These are phyloP conservation scores for Schizophyllum amplum DNA, from an alignment of 1,284 basidiomycete species.

Conservation along the genomic window DNA sequence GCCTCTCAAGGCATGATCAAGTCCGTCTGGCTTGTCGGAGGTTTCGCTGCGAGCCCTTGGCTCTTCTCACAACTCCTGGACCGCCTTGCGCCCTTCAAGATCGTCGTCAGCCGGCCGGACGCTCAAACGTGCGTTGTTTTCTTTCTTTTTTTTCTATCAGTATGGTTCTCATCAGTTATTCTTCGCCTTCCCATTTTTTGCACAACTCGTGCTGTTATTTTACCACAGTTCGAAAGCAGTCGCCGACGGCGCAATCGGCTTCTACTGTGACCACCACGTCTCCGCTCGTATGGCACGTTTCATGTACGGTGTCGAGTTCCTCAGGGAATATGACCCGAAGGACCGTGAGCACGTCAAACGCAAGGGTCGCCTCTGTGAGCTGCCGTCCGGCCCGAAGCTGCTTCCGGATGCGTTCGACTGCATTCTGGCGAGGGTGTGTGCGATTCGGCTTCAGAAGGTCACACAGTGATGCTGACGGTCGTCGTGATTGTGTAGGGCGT, in stretches of 20 bases:
- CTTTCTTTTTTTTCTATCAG: neutral
- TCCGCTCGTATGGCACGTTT: slow-evolving; percentile 69
- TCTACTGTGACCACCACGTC: slow-evolving; percentile 76
- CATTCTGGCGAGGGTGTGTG: slow-evolving; percentile 56
- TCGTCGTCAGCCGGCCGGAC: slow-evolving; percentile 65
- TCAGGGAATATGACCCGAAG: slow-evolving; percentile 54
- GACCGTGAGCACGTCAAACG: slow-evolving; percentile 60
- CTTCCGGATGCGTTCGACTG: slow-evolving; percentile 75
- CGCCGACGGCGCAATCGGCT: slow-evolving; percentile 72
- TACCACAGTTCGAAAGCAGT: slow-evolving; percentile 68
- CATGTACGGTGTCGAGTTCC: slow-evolving; percentile 74
- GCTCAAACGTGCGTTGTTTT: slow-evolving; percentile 52
- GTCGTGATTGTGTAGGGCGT: slow-evolving; percentile 44
- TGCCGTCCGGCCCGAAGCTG: slow-evolving; percentile 65
- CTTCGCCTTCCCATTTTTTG: neutral
- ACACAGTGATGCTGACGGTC: neutral
- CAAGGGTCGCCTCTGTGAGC: slow-evolving; percentile 57
- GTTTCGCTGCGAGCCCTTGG: slow-evolving; percentile 75
- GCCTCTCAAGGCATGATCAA: slow-evolving; percentile 58
- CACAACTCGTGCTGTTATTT: neutral
- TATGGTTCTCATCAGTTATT: neutral
- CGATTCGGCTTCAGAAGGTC: slow-evolving; percentile 1
- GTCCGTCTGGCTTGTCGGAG: slow-evolving; percentile 74
- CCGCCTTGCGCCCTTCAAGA: slow-evolving; percentile 42
- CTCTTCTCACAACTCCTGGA: slow-evolving; percentile 67